Conservation (phyloP, 75 land plant species). For the Selaginella tamariscina region DNA sequence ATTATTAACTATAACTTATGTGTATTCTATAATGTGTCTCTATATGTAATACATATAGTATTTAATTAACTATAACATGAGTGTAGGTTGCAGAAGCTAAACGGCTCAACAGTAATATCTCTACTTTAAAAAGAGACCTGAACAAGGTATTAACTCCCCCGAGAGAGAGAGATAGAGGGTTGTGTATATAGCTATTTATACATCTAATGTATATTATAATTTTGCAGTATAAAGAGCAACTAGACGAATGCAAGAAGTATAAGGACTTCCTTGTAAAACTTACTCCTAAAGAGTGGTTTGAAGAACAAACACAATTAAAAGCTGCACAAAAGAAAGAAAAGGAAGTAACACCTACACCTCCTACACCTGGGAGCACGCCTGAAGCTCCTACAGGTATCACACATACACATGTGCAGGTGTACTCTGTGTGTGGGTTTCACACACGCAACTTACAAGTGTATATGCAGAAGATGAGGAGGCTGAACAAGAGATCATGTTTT, state of each 20-base stretch:
- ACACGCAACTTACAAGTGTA: too few species aligned
- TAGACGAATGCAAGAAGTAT: slow-evolving; percentile 31
- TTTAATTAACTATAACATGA: neutral
- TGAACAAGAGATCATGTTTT: slow-evolving; percentile 18
- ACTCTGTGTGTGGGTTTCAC: too few species aligned
- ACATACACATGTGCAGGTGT: too few species aligned
- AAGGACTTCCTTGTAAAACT: slow-evolving; percentile 25
- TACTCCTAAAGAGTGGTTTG: slow-evolving; percentile 28
- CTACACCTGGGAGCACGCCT: neutral
- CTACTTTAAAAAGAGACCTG: slow-evolving; percentile 21
- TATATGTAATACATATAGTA: neutral
- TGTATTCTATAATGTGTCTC: too few species aligned
- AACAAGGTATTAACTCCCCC: slow-evolving; percentile 27
- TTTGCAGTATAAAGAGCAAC: slow-evolving; percentile 28
- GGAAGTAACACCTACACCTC: too few species aligned
- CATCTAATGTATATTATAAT: neutral
- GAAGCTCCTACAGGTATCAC: too few species aligned
- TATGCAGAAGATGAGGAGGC: slow-evolving; percentile 10
- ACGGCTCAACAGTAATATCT: slow-evolving; percentile 17
- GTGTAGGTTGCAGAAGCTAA: slow-evolving; percentile 21
- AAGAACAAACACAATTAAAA: slow-evolving; percentile 13
- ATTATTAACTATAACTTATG: too few species aligned
- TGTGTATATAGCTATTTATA: neutral
- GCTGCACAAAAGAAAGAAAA: neutral
- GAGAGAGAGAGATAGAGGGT: too few species aligned